phyloP scores from a whole-genome alignment of 768 basidiomycete genomes.

The Crucibulum laeve region DNA sequence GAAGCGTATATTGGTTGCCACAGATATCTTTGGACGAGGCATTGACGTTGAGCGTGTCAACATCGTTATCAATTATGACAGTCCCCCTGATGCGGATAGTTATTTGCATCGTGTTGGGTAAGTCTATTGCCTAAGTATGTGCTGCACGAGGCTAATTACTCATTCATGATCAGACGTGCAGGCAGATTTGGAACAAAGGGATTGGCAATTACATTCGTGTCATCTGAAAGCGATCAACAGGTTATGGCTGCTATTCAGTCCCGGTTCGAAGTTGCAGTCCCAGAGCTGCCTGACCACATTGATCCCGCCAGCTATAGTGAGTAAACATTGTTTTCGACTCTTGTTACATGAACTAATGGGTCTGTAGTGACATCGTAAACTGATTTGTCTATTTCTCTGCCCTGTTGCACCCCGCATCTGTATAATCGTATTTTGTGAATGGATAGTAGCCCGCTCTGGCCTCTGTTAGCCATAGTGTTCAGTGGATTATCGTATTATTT shows the following conservation, averaged over 20 bases:
- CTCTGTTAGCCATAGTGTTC: background rate
- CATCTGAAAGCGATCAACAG: conserved; percentile 87
- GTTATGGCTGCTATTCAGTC: conserved; percentile 95
- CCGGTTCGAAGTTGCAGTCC: conserved; percentile 95
- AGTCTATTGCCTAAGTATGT: conserved; percentile 16
- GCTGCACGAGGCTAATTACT: background rate
- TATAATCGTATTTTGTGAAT: conserved; percentile 17
- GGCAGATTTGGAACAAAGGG: conserved; percentile 99
- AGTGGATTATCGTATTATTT: background rate
- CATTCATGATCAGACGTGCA: conserved; percentile 72
- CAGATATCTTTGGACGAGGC: conserved; percentile 98
- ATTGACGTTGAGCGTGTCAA: conserved; percentile 99
- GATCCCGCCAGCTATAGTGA: conserved; percentile 94
- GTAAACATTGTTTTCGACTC: conserved; percentile 24
- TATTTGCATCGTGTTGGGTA: conserved; percentile 98
- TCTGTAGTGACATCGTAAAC: conserved; percentile 45
- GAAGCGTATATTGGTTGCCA: conserved; percentile 97
- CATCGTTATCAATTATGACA: conserved; percentile 99
- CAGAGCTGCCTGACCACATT: conserved; percentile 90
- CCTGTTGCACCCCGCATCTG: conserved; percentile 9
- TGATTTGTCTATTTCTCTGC: conserved; percentile 10
- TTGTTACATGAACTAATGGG: background rate
- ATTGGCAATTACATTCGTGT: conserved; percentile 95
- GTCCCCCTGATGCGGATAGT: conserved; percentile 94
- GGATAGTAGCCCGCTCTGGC: background rate